Percentiles rank a stretch among this genome's conserved stretches.
These are phyloP conservation scores for Dipodascopsis uninucleata DNA, from an alignment of 805 yeast genomes.

Conservation along the genomic window DNA sequence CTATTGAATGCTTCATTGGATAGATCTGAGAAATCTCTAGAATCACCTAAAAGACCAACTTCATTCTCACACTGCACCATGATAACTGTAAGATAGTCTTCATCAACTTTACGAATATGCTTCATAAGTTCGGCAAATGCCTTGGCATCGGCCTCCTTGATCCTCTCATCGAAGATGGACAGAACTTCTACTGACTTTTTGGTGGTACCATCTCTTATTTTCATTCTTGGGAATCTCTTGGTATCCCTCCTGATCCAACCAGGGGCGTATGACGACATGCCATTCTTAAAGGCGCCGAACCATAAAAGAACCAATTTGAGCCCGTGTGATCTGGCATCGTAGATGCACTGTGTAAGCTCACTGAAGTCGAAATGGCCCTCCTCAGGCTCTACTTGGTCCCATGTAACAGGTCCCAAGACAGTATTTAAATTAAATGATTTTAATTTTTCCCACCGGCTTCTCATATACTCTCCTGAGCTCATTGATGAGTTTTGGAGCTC, in stretches of 20 bases:
- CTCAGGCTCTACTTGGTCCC: constrained; percentile 27
- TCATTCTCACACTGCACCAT: constrained; percentile 28
- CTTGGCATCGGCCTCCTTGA: constrained; percentile 12
- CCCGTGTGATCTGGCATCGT: constrained; percentile 18
- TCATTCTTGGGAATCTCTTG: constrained; percentile 16
- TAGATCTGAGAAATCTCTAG: constrained; percentile 7
- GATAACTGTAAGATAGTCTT: constrained; percentile 15
- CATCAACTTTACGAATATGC: constrained; percentile 16
- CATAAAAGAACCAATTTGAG: constrained; percentile 19
- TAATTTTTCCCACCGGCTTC: constrained; percentile 18
- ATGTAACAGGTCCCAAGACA: constrained; percentile 20
- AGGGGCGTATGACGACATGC: constrained; percentile 20
- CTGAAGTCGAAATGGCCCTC: constrained; percentile 21
- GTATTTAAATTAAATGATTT: constrained; percentile 18
- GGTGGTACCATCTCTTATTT: constrained; percentile 2
- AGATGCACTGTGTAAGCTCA: constrained; percentile 18
- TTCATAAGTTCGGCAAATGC: constrained; percentile 20
- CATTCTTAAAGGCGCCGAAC: constrained; percentile 28
- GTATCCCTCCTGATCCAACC: constrained; percentile 21
- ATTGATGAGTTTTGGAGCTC: constrained; percentile 27
- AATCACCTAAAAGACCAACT: constrained; percentile 24
- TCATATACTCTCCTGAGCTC: constrained; percentile 23
- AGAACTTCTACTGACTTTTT: constrained; percentile 7
- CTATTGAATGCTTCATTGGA: constrained; percentile 9
- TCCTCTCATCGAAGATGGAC: constrained; percentile 13